Conservation (phyloP, 176 grass and related monocot genomes). For the Sorghum bicolor region Sorghum_bicolor_NCBIv3 NC_012878.2:50644001-50644500, state of each 20-base stretch:
- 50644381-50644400: neutral
- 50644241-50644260: slow-evolving; percentile 28
- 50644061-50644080: neutral
- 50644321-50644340: neutral
- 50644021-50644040: neutral
- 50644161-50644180: slow-evolving; percentile 72
- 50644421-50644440: neutral
- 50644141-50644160: slow-evolving; percentile 72
- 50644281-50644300: neutral
- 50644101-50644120: slow-evolving; percentile 72
- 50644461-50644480: neutral
- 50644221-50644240: slow-evolving; percentile 39
- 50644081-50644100: slow-evolving; percentile 68
- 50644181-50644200: neutral
- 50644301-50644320: slow-evolving; percentile 36
- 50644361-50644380: neutral
- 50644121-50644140: slow-evolving; percentile 74
- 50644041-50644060: neutral
- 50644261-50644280: neutral
- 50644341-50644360: slow-evolving; percentile 9
- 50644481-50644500: slow-evolving; percentile 30
- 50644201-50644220: slow-evolving; percentile 39
- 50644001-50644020: neutral
- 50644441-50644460: slow-evolving; percentile 5
- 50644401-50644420: neutral